A percentile compares a stretch with the other conserved stretches of the same genome.
These are phyloP conservation scores for Aschersonia sp. DNA, from an alignment of 2,329 filamentous ascomycete genomes.

Conservation along the genomic window DNA sequence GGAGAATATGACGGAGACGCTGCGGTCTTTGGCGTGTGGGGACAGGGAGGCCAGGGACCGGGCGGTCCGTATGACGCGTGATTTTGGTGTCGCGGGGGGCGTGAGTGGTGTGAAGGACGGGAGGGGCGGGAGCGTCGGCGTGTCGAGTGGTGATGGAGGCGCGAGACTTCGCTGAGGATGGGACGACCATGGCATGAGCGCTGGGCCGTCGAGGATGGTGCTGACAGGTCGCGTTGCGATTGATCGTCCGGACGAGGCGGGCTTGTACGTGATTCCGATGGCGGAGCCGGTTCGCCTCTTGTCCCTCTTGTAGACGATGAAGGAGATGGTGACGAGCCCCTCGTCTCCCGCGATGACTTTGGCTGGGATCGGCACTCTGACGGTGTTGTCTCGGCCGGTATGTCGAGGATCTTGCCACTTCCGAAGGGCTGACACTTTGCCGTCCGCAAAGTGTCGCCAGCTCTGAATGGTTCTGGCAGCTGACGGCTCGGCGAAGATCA, in stretches of 20 bases:
- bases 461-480: slow-evolving; percentile 50
- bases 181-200: slow-evolving; percentile 2
- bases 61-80: slow-evolving; percentile 19
- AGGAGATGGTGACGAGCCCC: slow-evolving; percentile 59
- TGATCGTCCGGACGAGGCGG: slow-evolving; percentile 25
- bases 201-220: slow-evolving; percentile 7
- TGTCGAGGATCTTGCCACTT: slow-evolving; percentile 28
- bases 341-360: slow-evolving; percentile 33
- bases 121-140: slow-evolving; percentile 2
- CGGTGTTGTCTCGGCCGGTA: slow-evolving; percentile 17
- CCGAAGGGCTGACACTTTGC: slow-evolving; percentile 28
- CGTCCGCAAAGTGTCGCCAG: slow-evolving; percentile 53
- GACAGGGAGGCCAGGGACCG: slow-evolving; percentile 20
- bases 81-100: slow-evolving; percentile 19
- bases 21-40: slow-evolving; percentile 21
- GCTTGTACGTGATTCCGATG: slow-evolving; percentile 57
- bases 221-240: slow-evolving; percentile 7
- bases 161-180: not conserved
- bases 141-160: not conserved
- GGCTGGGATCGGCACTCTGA: slow-evolving; percentile 38
- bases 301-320: slow-evolving; percentile 46
- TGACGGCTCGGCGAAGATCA: slow-evolving; percentile 51
- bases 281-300: slow-evolving; percentile 48
- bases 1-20: slow-evolving; percentile 48
- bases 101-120: slow-evolving; percentile 15